phyloP scores from a whole-genome alignment of 2,329 filamentous ascomycete genomes.

The Pestalotiopsis sp. region DNA sequence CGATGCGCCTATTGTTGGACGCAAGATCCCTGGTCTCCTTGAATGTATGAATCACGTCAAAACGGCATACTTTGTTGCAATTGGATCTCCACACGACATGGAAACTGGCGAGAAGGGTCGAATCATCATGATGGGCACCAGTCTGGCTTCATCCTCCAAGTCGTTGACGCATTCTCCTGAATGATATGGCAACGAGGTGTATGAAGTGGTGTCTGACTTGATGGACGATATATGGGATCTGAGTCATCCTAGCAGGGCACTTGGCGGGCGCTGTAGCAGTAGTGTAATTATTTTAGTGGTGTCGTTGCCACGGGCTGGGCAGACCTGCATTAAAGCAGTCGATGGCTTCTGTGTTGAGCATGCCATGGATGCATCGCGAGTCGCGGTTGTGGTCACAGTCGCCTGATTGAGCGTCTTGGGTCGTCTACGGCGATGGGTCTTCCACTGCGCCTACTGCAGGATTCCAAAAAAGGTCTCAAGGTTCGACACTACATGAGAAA shows the following conservation, averaged over 20 bases:
- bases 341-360: background rate
- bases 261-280: background rate
- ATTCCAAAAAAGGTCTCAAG: background rate
- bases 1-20: background rate
- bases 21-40: background rate
- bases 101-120: background rate
- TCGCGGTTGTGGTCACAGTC: background rate
- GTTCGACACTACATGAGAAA: background rate
- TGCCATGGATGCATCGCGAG: background rate
- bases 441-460: background rate
- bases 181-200: background rate
- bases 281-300: background rate
- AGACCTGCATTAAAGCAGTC: background rate
- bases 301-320: background rate
- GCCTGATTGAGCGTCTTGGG: background rate
- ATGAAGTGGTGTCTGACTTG: background rate
- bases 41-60: background rate
- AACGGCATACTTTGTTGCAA: background rate
- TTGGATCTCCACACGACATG: background rate
- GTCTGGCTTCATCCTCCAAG: background rate
- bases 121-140: background rate
- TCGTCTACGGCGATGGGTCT: no score
- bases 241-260: background rate
- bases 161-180: background rate
- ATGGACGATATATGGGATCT: background rate